A percentile compares a stretch with the other conserved stretches of the same genome.
Evolutionary conservation across 176 grass and related monocot species (phyloP).

Genomic region (Oryza nivara): DNA sequence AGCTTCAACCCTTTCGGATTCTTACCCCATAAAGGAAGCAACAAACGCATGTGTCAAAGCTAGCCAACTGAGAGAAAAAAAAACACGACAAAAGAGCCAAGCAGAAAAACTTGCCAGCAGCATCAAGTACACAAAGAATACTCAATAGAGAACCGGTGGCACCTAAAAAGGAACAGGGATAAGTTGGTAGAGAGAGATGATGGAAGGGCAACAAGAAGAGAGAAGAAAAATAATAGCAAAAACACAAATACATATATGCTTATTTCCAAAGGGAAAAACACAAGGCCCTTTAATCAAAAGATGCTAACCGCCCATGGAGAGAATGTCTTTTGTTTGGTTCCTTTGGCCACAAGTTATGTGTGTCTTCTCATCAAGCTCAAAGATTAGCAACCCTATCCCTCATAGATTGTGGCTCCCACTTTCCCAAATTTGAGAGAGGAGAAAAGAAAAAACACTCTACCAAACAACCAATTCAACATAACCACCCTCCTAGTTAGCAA

Average conservation of each 20-base stretch:
- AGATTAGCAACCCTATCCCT: constrained; percentile 35
- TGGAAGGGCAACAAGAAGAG: constrained; percentile 15
- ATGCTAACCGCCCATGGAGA: constrained; percentile 54
- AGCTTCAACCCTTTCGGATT: constrained; percentile 36
- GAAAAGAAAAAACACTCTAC: constrained; percentile 26
- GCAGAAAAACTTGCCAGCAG: constrained; percentile 21
- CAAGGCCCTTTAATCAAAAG: constrained; percentile 63
- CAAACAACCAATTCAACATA: constrained; percentile 55
- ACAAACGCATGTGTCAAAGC: constrained; percentile 36
- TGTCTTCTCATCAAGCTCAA: constrained; percentile 46
- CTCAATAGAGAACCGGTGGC: constrained; percentile 38
- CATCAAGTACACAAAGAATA: constrained; percentile 47
- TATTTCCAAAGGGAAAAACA: constrained; percentile 33
- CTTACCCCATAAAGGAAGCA: constrained; percentile 38
- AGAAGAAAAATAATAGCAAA: not conserved
- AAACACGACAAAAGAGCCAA: constrained; percentile 42
- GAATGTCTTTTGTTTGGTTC: constrained; percentile 65
- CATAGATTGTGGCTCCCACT: constrained; percentile 62
- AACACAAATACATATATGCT: not conserved
- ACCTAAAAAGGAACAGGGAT: constrained; percentile 52
- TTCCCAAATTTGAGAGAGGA: constrained; percentile 50
- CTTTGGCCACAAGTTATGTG: constrained; percentile 58
- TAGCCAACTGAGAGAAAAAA: constrained; percentile 1
- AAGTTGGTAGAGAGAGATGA: constrained; percentile 44
- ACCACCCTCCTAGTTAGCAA: constrained; percentile 22